These are phyloP conservation scores for Penicillium sp. DNA, from an alignment of 2,329 filamentous ascomycete genomes.

Conservation along the genomic window DNA sequence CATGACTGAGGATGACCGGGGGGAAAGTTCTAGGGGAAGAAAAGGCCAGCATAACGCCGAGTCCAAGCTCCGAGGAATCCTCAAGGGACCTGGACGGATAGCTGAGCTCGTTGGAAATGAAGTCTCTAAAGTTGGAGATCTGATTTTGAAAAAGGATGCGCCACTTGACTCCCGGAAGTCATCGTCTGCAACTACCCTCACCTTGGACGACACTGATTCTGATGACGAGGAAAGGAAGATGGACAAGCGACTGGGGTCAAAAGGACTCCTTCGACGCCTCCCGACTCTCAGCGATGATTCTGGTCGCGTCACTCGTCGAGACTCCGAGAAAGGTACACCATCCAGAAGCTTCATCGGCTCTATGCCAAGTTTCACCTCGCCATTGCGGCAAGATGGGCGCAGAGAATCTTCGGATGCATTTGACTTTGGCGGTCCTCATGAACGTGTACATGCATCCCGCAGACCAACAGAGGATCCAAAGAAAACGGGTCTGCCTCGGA, in stretches of 20 bases:
- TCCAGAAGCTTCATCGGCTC: slow-evolving; percentile 42
- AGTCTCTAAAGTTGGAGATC: slow-evolving; percentile 57
- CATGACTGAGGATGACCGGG: slow-evolving; percentile 18
- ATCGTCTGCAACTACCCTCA: slow-evolving; percentile 43
- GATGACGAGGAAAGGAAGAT: slow-evolving; percentile 41
- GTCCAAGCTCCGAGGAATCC: slow-evolving; percentile 65
- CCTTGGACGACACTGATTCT: slow-evolving; percentile 47
- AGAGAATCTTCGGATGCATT: slow-evolving; percentile 25
- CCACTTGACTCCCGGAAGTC: slow-evolving; percentile 40
- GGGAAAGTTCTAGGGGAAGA: slow-evolving; percentile 25
- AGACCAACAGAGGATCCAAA: slow-evolving; percentile 10
- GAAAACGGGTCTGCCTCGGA: slow-evolving; percentile 13
- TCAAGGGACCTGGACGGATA: slow-evolving; percentile 67
- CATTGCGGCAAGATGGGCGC: slow-evolving; percentile 39
- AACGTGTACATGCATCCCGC: slow-evolving; percentile 7
- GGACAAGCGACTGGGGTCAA: slow-evolving; percentile 29
- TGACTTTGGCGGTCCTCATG: slow-evolving; percentile 16
- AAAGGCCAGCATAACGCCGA: slow-evolving; percentile 40
- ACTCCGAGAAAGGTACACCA: slow-evolving; percentile 32
- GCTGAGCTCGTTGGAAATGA: slow-evolving; percentile 67
- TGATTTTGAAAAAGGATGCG: slow-evolving; percentile 56
- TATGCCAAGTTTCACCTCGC: slow-evolving; percentile 51
- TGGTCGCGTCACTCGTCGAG: slow-evolving; percentile 29
- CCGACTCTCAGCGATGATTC: slow-evolving; percentile 36
- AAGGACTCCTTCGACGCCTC: slow-evolving; percentile 28